Evolutionary conservation across 169 alveolate genomes (phyloP).

Genomic region (Fabrea salina): DNA sequence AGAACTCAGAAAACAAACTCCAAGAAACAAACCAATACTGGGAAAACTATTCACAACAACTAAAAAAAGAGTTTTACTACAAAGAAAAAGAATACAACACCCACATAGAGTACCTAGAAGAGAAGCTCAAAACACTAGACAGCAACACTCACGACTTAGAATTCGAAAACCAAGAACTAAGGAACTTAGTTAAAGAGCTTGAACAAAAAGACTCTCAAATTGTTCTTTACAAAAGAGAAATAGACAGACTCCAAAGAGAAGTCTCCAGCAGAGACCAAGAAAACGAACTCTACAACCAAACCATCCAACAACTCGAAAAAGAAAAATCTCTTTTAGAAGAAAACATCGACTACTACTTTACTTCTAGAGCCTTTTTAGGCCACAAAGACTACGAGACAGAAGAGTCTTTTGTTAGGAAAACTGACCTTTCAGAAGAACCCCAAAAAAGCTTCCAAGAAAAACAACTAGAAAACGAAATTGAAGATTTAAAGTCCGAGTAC

Average conservation of each 20-base stretch:
- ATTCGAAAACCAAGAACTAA: not conserved
- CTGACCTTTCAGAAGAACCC: too few relatives aligned
- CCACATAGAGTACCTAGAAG: not conserved
- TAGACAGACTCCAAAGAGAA: not conserved
- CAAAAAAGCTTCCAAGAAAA: too few relatives aligned
- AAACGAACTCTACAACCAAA: not conserved
- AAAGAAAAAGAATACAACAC: not conserved
- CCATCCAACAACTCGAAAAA: not conserved
- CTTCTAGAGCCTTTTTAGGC: too few relatives aligned
- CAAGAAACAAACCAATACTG: not conserved
- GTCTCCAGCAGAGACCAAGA: not conserved
- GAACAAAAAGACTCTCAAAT: not conserved
- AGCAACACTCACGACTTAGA: not conserved
- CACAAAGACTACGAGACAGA: too few relatives aligned
- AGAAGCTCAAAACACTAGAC: not conserved
- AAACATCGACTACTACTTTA: too few relatives aligned
- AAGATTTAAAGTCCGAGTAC: too few relatives aligned
- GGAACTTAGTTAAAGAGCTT: not conserved
- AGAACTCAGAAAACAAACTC: not conserved
- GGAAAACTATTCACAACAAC: not conserved
- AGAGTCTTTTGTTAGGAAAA: too few relatives aligned
- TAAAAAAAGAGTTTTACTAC: not conserved
- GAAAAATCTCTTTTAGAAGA: not conserved
- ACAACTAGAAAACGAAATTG: too few relatives aligned
- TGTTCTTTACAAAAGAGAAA: not conserved